Percentiles rank a stretch among this genome's conserved stretches.
These are phyloP conservation scores for Cutaneotrichosporon mucoides DNA, from an alignment of 1,284 basidiomycete species.

Conservation along the genomic window DNA sequence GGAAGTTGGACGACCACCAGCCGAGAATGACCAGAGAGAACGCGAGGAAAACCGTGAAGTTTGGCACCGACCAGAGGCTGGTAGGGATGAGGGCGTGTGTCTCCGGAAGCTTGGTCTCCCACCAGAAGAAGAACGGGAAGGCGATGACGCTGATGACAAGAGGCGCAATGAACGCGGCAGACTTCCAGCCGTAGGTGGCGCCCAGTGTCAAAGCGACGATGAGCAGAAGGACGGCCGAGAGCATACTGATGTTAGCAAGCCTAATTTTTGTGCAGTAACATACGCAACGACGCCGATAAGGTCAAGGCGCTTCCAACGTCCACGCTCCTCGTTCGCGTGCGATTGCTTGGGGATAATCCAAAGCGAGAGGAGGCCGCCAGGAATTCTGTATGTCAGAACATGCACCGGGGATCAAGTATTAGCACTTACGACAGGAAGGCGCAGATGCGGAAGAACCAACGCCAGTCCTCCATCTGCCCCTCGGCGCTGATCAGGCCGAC, in stretches of 20 bases:
- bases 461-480: constrained; percentile 37
- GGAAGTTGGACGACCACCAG: constrained; percentile 25
- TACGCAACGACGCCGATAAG: neutral
- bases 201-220: constrained; percentile 32
- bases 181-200: constrained; percentile 25
- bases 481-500: constrained; percentile 36
- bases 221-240: constrained; percentile 21
- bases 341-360: constrained; percentile 15
- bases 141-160: constrained; percentile 21
- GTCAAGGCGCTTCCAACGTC: neutral
- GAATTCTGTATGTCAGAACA: neutral
- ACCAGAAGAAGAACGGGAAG: constrained; percentile 30
- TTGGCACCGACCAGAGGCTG: constrained; percentile 31
- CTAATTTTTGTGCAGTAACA: too few relatives aligned
- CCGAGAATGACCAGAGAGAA: constrained; percentile 25
- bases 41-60: constrained; percentile 30
- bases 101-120: constrained; percentile 26
- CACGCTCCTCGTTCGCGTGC: neutral
- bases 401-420: too few relatives aligned
- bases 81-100: constrained; percentile 30
- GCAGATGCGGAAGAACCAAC: constrained; percentile 47
- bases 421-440: constrained; percentile 16
- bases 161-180: constrained; percentile 25
- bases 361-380: constrained; percentile 9
- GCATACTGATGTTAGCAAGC: constrained; percentile 5